Conservation (phyloP, 441 rosid genomes). For the Pelargonium myrrhifolium region DNA sequence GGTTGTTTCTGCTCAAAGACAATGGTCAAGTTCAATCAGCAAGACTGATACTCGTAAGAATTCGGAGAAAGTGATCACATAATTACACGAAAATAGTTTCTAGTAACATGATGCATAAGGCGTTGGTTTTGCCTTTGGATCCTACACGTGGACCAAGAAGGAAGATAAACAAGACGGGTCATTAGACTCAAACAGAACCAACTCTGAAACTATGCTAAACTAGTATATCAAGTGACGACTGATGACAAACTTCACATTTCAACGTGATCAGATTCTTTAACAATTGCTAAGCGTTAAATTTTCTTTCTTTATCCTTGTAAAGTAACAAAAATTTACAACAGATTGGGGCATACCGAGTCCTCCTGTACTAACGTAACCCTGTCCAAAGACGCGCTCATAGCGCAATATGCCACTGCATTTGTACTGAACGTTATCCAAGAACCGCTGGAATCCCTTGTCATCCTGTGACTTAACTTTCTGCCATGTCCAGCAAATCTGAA, state of each 20-base stretch:
- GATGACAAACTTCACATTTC: too few relatives aligned
- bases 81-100: too few relatives aligned
- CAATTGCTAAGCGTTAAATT: too few relatives aligned
- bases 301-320: too few relatives aligned
- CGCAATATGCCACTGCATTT: conserved; percentile 75
- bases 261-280: too few relatives aligned
- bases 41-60: conserved; percentile 4
- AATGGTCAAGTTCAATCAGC: conserved; percentile 10
- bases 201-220: too few relatives aligned
- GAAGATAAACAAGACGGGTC: too few relatives aligned
- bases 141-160: too few relatives aligned
- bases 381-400: conserved; percentile 89
- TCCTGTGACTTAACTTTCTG: conserved; percentile 68
- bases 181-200: neutral
- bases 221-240: too few relatives aligned
- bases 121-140: too few relatives aligned
- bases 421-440: conserved; percentile 91
- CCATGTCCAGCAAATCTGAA: conserved; percentile 97
- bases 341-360: conserved; percentile 56
- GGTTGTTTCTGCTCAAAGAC: conserved; percentile 61
- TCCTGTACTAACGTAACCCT: conserved; percentile 94
- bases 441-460: conserved; percentile 87
- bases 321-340: neutral
- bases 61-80: conserved; percentile 3
- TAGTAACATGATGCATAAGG: too few relatives aligned